Percentiles rank a stretch among this genome's conserved stretches.
These are phyloP conservation scores for Epichloe sylvatica DNA, from an alignment of 2,329 filamentous ascomycete genomes.

Conservation along the genomic window DNA sequence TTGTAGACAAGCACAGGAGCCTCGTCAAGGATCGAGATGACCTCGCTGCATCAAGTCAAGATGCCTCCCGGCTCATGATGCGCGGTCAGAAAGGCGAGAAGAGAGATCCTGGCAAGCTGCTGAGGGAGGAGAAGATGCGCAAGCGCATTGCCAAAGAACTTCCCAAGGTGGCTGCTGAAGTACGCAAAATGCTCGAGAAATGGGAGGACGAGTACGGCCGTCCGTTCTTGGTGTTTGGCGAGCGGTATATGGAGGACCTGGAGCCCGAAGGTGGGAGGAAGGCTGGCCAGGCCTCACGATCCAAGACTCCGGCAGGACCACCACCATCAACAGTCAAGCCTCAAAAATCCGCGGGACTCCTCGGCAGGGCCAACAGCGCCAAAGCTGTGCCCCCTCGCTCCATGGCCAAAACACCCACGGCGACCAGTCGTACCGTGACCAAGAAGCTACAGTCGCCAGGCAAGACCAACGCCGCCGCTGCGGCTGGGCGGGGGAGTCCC, in stretches of 20 bases:
- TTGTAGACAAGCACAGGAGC: constrained; percentile 71
- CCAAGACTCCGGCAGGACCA: constrained; percentile 61
- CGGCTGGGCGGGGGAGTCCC: constrained; percentile 22
- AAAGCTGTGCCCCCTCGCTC: constrained; percentile 24
- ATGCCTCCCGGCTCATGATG: constrained; percentile 83
- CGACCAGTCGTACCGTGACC: constrained; percentile 15
- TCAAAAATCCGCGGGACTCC: constrained; percentile 17
- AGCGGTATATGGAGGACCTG: constrained; percentile 79
- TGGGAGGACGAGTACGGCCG: constrained; percentile 94
- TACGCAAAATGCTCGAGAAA: constrained; percentile 63
- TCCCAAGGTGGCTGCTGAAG: constrained; percentile 76
- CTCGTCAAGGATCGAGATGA: constrained; percentile 79
- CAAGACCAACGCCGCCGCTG: constrained; percentile 16
- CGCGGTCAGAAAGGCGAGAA: constrained; percentile 87
- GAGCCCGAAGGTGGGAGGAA: constrained; percentile 47
- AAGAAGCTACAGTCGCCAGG: constrained; percentile 16
- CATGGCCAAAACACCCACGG: constrained; percentile 42
- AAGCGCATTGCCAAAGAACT: constrained; percentile 94
- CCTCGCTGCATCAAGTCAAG: constrained; percentile 78
- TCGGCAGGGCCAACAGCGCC: constrained; percentile 14
- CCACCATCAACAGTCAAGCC: constrained; percentile 32
- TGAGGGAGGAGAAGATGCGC: constrained; percentile 96
- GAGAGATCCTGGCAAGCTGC: constrained; percentile 82
- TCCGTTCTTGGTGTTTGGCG: constrained; percentile 84
- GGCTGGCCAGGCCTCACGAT: constrained; percentile 35